Evolutionary conservation across 208 protist species (phyloP).

Genomic region (Trypanosoma platydactyli): DNA sequence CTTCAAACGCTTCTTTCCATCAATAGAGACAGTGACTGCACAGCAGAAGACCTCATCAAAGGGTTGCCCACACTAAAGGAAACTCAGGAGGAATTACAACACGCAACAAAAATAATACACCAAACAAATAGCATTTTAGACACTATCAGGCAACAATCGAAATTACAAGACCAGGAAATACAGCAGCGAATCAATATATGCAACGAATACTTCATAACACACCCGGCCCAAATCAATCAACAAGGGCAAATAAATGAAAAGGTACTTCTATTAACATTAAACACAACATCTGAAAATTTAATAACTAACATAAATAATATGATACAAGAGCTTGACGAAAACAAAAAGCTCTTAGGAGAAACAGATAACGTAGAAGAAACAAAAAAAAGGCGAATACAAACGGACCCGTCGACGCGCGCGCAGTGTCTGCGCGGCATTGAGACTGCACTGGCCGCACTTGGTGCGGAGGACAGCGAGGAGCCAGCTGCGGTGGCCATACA

Average conservation of each 20-base stretch:
- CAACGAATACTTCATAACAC: slow-evolving; percentile 16
- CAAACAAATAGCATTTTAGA: background rate
- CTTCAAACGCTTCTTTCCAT: slow-evolving; percentile 4
- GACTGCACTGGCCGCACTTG: slow-evolving; percentile 32
- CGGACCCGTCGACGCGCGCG: slow-evolving; percentile 33
- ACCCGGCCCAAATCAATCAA: background rate
- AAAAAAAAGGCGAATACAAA: slow-evolving; percentile 8
- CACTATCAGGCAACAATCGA: background rate
- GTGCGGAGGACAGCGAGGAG: slow-evolving; percentile 16
- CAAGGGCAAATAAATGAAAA: background rate
- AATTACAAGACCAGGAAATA: slow-evolving; percentile 14
- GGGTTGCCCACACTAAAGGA: slow-evolving; percentile 8
- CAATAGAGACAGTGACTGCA: slow-evolving; percentile 3
- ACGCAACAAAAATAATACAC: background rate
- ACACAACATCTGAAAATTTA: background rate
- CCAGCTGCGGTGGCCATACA: slow-evolving; percentile 19
- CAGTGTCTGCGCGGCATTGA: slow-evolving; percentile 36
- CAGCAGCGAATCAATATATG: background rate
- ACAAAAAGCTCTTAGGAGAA: background rate
- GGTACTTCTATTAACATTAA: background rate
- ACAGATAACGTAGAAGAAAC: background rate
- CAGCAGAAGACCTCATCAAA: slow-evolving; percentile 18
- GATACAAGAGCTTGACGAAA: background rate
- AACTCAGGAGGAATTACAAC: slow-evolving; percentile 11
- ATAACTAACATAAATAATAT: background rate